A percentile compares a stretch with the other conserved stretches of the same genome.
phyloP scores from a whole-genome alignment of 179 eudicot species.

The Silene coronaria region DNA sequence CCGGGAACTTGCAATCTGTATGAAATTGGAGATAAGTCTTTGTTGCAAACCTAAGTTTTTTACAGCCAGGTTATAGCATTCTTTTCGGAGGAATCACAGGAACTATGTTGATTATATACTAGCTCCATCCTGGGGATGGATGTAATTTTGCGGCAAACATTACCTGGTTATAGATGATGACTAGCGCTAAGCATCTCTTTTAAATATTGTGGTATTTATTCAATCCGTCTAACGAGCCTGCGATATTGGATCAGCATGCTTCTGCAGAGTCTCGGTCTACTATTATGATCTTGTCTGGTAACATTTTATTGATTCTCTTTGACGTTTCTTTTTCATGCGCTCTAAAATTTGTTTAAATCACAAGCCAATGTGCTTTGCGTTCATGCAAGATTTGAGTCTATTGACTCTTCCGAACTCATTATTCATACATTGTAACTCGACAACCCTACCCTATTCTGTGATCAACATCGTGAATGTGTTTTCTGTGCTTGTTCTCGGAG shows the following conservation, averaged over 20 bases:
- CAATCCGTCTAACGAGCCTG: neutral
- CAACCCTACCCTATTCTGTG: neutral
- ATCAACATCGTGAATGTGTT: neutral
- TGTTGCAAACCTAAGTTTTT: slow-evolving; percentile 10
- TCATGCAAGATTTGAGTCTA: neutral
- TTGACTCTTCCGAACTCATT: neutral
- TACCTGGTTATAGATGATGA: slow-evolving; percentile 20
- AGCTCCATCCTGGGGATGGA: slow-evolving; percentile 14
- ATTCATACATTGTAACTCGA: neutral
- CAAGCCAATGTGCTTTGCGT: neutral
- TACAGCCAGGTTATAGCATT: slow-evolving; percentile 18
- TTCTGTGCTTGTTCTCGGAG: neutral
- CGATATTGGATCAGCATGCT: slow-evolving; percentile 15
- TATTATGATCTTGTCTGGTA: slow-evolving; percentile 10
- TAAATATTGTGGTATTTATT: neutral
- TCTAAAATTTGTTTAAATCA: neutral
- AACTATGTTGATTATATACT: slow-evolving; percentile 18
- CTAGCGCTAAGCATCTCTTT: neutral
- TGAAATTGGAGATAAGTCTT: slow-evolving; percentile 12
- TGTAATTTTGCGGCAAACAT: slow-evolving; percentile 24
- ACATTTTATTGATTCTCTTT: neutral
- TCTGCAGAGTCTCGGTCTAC: slow-evolving; percentile 1
- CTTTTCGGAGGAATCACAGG: slow-evolving; percentile 16
- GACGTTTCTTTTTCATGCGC: neutral
- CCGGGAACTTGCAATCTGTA: slow-evolving; percentile 29